These are phyloP conservation scores for Ascocoryne sarcoides DNA, from an alignment of 2,329 filamentous ascomycete species.

Conservation along the genomic window DNA sequence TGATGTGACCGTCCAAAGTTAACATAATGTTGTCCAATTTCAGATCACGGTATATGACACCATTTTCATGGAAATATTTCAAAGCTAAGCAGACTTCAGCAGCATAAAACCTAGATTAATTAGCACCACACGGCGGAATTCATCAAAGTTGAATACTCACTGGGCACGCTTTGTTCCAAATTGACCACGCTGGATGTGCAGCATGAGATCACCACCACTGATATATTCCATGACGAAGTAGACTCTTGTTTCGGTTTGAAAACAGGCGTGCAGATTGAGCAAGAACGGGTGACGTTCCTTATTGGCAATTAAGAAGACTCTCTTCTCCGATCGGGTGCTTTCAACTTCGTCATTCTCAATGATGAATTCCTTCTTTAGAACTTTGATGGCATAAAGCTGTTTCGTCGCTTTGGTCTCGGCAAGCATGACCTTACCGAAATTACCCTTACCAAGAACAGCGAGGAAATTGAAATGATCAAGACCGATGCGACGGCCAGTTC, in stretches of 20 bases:
- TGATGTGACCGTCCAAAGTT: conserved; percentile 93
- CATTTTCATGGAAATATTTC: conserved; percentile 99
- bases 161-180: conserved; percentile 95
- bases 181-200: conserved; percentile 94
- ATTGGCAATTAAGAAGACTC: conserved; percentile 94
- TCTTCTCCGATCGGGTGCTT: conserved; percentile 93
- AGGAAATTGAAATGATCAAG: conserved; percentile 99
- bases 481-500: conserved; percentile 78
- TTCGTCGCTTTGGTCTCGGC: conserved; percentile 91
- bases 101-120: conserved; percentile 69
- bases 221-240: conserved; percentile 99
- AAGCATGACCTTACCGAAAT: conserved; percentile 99
- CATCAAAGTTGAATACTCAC: conserved; percentile 42
- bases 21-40: conserved; percentile 86
- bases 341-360: conserved; percentile 99
- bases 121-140: conserved; percentile 12
- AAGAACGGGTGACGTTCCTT: conserved; percentile 95
- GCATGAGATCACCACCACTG: conserved; percentile 95
- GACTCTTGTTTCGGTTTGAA: conserved; percentile 95
- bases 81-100: conserved; percentile 93
- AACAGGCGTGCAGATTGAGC: conserved; percentile 90
- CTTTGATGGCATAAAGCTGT: conserved; percentile 95
- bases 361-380: conserved; percentile 99
- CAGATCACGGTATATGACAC: conserved; percentile 86
- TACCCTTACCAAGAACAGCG: conserved; percentile 94